Evolutionary conservation across 2,329 filamentous ascomycete genomes (phyloP).

Genomic region (Bipolaris sorokiniana): DNA sequence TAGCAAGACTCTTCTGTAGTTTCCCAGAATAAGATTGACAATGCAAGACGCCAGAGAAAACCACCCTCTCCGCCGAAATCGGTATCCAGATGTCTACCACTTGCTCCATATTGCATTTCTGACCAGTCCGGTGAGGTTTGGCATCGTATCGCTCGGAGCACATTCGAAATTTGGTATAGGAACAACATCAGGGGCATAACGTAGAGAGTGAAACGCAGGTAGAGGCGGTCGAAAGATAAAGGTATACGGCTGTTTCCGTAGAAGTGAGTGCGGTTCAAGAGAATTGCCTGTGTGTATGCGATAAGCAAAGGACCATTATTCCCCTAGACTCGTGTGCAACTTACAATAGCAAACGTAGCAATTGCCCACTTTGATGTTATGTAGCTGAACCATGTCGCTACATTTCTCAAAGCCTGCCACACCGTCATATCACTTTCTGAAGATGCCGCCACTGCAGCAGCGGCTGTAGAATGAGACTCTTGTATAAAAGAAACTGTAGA

Average conservation of each 20-base stretch:
- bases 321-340: conserved; percentile 17
- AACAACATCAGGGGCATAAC: conserved; percentile 42
- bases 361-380: conserved; percentile 73
- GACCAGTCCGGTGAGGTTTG: conserved; percentile 69
- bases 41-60: conserved; percentile 74
- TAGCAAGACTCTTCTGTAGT: conserved; percentile 76
- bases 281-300: conserved; percentile 65
- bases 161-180: conserved; percentile 66
- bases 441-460: conserved; percentile 41
- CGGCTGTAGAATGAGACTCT: conserved; percentile 48
- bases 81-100: conserved; percentile 51
- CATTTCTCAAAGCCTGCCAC: conserved; percentile 65
- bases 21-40: conserved; percentile 73
- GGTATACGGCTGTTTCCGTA: conserved; percentile 87
- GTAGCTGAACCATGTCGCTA: conserved; percentile 89
- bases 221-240: conserved; percentile 74
- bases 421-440: conserved; percentile 49
- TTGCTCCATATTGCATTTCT: conserved; percentile 54
- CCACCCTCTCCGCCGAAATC: conserved; percentile 65
- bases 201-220: conserved; percentile 48
- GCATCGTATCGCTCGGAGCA: conserved; percentile 88
- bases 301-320: conserved; percentile 5
- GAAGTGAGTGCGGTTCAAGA: conserved; percentile 90
- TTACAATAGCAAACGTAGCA: conserved; percentile 78
- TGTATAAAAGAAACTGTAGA: conserved; percentile 51